Evolutionary conservation across 176 grass and related monocot genomes (phyloP), one percentile per base, ranked within the genome.

Genomic region (Rhynchospora pubera): DNA sequence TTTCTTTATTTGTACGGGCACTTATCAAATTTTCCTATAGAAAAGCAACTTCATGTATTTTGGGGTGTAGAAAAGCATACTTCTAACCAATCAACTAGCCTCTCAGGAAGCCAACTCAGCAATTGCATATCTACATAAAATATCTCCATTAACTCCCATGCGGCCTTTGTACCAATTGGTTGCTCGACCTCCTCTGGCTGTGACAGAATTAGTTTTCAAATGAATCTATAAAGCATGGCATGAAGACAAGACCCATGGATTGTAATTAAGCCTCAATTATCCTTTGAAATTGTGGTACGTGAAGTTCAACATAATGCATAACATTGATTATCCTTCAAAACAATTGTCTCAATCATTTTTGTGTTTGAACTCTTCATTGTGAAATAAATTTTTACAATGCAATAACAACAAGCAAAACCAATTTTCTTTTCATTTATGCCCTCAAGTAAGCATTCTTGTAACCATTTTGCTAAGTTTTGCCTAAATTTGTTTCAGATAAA

Each of bases 11-110:
- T 75, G 21, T 12, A 75, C 7, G 39, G 70, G 70, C 42, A 48
- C 47, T 51, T 51, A 48, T 14, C 15, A 18, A 71, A 85, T 53
- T 57, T 26, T 9, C 11, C 6, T 26, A 64, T 24, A 77, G 43
- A 60, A 62, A 46, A 80, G 46, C 70, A 44, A 28, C 52, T 74
- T 26, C 13, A 52, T 8, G 8, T 28, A 55, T 76, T 75, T 76
- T 76, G 60, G 22, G 68, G 22, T 46, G 56, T 84, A 79, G 50
- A 88, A 85, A 81, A 82, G 78, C 75, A 97, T 98, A 98, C 95
- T 11, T 89, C 92, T 91, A 94, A 94, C 95, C 95, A 98, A 88
- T 98, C 95, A 85, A 94, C 95, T 77, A 98, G 87, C 60, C 92
- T 66, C 88, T 94, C 95, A 62, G 92, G 95, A 88, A 98, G 95